Evolutionary conservation across 1,284 basidiomycete species (phyloP).

Genomic region (Gomphus sp.): DNA sequence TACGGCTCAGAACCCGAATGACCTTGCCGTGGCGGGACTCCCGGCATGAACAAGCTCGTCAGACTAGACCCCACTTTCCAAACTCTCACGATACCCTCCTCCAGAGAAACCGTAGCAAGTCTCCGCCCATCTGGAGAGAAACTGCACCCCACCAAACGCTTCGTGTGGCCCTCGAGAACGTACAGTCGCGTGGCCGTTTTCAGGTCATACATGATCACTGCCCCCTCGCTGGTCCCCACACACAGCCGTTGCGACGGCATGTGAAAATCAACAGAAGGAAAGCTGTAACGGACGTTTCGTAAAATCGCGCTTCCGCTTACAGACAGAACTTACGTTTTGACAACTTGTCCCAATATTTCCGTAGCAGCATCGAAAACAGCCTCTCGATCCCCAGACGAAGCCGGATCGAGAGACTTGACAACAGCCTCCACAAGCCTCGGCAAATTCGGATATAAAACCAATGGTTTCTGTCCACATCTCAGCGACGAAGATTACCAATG

Average conservation of each 20-base stretch:
- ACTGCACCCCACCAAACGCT: slow-evolving; percentile 68
- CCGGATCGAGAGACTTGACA: slow-evolving; percentile 94
- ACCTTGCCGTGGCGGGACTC: slow-evolving; percentile 86
- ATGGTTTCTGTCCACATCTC: slow-evolving; percentile 51
- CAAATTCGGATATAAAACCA: slow-evolving; percentile 79
- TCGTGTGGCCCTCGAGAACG: slow-evolving; percentile 87
- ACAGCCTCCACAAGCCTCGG: slow-evolving; percentile 91
- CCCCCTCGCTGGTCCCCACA: slow-evolving; percentile 91
- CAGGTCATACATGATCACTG: slow-evolving; percentile 92
- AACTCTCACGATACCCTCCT: slow-evolving; percentile 73
- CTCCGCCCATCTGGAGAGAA: slow-evolving; percentile 92
- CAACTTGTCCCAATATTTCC: slow-evolving; percentile 85
- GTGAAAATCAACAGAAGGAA: slow-evolving; percentile 90
- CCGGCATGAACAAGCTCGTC: slow-evolving; percentile 83
- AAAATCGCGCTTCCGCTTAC: no score
- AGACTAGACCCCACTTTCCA: slow-evolving; percentile 89
- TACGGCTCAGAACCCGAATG: slow-evolving; percentile 73
- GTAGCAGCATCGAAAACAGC: slow-evolving; percentile 87
- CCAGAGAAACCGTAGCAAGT: slow-evolving; percentile 80
- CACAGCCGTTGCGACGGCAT: slow-evolving; percentile 78
- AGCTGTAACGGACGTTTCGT: slow-evolving; percentile 47
- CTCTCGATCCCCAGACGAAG: slow-evolving; percentile 73
- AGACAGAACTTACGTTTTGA: slow-evolving; percentile 79
- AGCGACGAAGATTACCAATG: neutral
- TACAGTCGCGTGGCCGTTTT: slow-evolving; percentile 94